Percentiles rank a stretch among this genome's conserved stretches.
Evolutionary conservation across 805 yeast genomes (phyloP).

Genomic region (Danielozyma ontarioensis): DNA sequence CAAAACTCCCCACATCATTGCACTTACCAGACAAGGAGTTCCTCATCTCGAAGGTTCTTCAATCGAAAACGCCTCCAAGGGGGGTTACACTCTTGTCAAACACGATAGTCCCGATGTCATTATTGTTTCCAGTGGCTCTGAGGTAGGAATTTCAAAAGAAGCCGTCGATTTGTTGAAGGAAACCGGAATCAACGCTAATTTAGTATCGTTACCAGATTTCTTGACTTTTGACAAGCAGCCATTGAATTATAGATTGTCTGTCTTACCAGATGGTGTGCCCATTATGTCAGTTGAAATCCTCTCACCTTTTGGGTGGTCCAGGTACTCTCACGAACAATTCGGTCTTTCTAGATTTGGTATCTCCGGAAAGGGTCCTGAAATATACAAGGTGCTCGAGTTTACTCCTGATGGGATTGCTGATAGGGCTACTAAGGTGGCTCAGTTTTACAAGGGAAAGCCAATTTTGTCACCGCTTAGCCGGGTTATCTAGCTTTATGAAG

Average conservation of each 20-base stretch:
- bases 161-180: constrained; percentile 15
- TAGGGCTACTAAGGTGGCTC: constrained; percentile 15
- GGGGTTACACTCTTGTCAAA: constrained; percentile 14
- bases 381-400: constrained; percentile 16
- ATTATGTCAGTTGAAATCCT: constrained; percentile 17
- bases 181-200: constrained; percentile 11
- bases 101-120: constrained; percentile 13
- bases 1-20: constrained; percentile 14
- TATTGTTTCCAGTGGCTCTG: constrained; percentile 15
- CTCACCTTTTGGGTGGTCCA: constrained; percentile 18
- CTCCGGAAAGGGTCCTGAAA: constrained; percentile 17
- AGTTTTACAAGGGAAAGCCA: constrained; percentile 17
- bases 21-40: constrained; percentile 18
- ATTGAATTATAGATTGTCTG: constrained; percentile 14
- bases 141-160: constrained; percentile 13
- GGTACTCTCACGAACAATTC: constrained; percentile 18
- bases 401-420: constrained; percentile 16
- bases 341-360: constrained; percentile 19
- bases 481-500: constrained; percentile 8
- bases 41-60: constrained; percentile 18
- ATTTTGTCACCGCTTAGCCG: constrained; percentile 15
- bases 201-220: constrained; percentile 16
- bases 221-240: constrained; percentile 15
- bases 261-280: constrained; percentile 18
- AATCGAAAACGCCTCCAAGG: constrained; percentile 15